Base-by-base conservation (phyloP, 306 rosid species). In the Rosa lucieae region DNA sequence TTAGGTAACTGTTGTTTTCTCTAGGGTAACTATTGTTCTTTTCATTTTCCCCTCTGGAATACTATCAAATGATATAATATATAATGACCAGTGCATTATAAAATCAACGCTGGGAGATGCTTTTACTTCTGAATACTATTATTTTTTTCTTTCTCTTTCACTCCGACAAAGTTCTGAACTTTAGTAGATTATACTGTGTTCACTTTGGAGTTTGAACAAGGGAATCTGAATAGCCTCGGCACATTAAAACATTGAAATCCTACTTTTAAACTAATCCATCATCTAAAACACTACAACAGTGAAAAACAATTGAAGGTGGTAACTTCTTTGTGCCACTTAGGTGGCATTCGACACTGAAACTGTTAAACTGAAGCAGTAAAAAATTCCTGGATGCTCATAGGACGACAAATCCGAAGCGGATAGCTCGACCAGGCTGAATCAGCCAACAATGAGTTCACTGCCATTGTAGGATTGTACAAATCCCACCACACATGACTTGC, bases 401-500 rank as follows among this genome's bases (percentile, higher is more conserved):
- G 98, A 42, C 40, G 86, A 81, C 97, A 90, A 82, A 89, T 66
- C 48, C 70, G 81, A 9, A 89, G 85, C 29, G 89, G 91, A 8
- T 29, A 77, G 76, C 84, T 89, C 32, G 86, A 81, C 98, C 98
- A 94, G 18, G 89, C 90, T 47, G 97, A 85, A 73, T 89, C 89
- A 4, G 93, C 94, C 32, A 92, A 70, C 86, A 94, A 87, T 71
- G 89, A 62, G 86, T 94, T 85, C 35, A 90, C 93, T n/a, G 88
- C 88, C 47, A 9, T 61, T 55, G 97, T 89, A 12, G 98, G 98
- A 77, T 86, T 89, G 78, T 87, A 85, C 21, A 89, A 73, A 77
- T 94, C 98, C 98, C 98, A 94, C 97, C 98, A 94, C 44, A 94
- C 79, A 79, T 88, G 83, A 26, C 70, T 81, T 58, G 88, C 78